Evolutionary conservation across 257 asterid genomes (phyloP).

Genomic region (Solanum ossicruentum): DNA sequence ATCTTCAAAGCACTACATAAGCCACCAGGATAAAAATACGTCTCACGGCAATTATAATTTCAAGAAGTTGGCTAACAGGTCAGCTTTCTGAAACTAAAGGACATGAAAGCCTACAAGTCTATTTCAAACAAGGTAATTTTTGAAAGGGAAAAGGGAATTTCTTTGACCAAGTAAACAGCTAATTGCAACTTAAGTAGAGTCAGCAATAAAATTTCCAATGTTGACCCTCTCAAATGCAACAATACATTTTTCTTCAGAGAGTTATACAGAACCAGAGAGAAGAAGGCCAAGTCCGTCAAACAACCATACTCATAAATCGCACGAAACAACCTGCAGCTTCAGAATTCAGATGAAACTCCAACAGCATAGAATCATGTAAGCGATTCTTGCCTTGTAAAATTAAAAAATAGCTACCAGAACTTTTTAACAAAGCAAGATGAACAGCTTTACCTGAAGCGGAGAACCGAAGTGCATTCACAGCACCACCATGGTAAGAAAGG

Average conservation of each 20-base stretch:
- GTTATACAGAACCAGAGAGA: neutral
- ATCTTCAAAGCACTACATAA: neutral
- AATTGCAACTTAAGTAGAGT: neutral
- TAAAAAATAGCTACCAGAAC: neutral
- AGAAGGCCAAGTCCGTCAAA: neutral
- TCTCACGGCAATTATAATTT: neutral
- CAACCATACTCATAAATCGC: neutral
- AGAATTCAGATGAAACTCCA: neutral
- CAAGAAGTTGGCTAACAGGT: neutral
- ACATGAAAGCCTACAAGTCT: neutral
- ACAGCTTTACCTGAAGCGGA: conserved; percentile 65
- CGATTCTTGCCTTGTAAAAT: neutral
- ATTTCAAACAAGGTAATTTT: neutral
- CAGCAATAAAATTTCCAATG: neutral
- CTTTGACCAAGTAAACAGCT: neutral
- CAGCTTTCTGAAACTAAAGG: neutral
- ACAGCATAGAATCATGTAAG: neutral
- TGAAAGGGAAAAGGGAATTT: neutral
- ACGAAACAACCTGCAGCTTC: neutral
- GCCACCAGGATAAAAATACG: neutral
- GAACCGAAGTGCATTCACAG: conserved; percentile 87
- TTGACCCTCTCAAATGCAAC: neutral
- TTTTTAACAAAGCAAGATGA: neutral
- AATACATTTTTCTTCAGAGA: neutral
- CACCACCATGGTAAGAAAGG: conserved; percentile 74